These are phyloP conservation scores for Lactarius sp. DNA, from an alignment of 768 basidiomycete genomes.

Conservation along the genomic window DNA sequence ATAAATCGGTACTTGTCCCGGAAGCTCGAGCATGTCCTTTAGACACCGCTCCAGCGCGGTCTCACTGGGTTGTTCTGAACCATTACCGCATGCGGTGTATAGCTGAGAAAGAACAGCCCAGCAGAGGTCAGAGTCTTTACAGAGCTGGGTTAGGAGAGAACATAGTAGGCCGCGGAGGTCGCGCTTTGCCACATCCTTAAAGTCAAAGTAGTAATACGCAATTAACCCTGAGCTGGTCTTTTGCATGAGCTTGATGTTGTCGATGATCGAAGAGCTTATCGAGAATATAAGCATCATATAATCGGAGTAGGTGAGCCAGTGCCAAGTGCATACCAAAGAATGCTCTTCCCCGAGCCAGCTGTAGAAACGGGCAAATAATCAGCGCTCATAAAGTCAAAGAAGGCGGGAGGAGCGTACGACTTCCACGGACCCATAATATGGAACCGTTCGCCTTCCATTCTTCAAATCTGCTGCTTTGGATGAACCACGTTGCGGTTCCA, in stretches of 20 bases:
- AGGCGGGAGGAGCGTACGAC: background rate
- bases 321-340: constrained; percentile 1
- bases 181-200: background rate
- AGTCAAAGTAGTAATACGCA: background rate
- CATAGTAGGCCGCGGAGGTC: background rate
- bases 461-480: background rate
- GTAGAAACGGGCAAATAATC: background rate
- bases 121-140: background rate
- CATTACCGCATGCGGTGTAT: too few relatives aligned
- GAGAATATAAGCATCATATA: background rate
- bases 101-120: background rate
- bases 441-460: background rate
- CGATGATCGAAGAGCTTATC: background rate
- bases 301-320: background rate
- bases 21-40: background rate
- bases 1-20: too few relatives aligned
- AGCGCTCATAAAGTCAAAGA: too few relatives aligned
- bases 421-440: constrained; percentile 11
- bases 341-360: constrained; percentile 8
- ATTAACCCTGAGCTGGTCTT: background rate
- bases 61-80: background rate
- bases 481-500: constrained; percentile 6
- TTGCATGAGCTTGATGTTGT: background rate
- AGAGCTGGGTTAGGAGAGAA: background rate
- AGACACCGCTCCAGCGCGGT: background rate